Evolutionary conservation across 805 yeast genomes (phyloP), one percentile per base, ranked within the genome.

Genomic region (Kodamaea nitidulidarum): DNA sequence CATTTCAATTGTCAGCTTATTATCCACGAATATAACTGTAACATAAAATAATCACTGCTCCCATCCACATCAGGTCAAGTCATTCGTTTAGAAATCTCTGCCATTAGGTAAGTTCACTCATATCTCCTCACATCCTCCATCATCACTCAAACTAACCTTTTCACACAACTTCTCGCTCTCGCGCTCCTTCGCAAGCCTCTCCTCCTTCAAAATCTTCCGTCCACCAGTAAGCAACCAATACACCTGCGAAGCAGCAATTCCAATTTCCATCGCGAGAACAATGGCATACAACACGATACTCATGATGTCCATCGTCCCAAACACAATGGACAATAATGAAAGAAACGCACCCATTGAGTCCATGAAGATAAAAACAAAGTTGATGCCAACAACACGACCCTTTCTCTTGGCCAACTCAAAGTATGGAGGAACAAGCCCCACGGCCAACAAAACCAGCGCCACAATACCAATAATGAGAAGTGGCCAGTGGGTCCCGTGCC

Each of bases 311-410:
- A 84, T 52, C 26, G 70, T 68, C 1, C 70, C 93, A 27, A 81
- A 70, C 1, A 65, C 58, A 10, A 68, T 71, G 49, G 80, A 70
- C 29, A 75, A 70, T 62, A 85, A 73, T 9, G 95, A 84, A 48
- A 87, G 78, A 30, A 68, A 62, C 0, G 97, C 96, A 7, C 98
- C 98, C 17, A 76, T 46, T 3, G 85, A 76, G 57, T 91, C 97
- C 63, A 90, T 63, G 4, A 71, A 52, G 42, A 91, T 67, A 47
- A 91, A 91, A 2, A 84, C 48, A 53, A 91, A 88, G 56, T 88
- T 88, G 52, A 91, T 83, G 0, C 98, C 98, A 3, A 88, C 79
- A 2, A 91, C 97, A 25, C 84, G 65, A 1, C 97, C 97, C 37
- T 76, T 60, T 46, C 96, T 71, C 53, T 87, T 85, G 22, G 79